phyloP scores from a whole-genome alignment of 2,329 filamentous ascomycete species.

The Xylaria multiplex region DNA sequence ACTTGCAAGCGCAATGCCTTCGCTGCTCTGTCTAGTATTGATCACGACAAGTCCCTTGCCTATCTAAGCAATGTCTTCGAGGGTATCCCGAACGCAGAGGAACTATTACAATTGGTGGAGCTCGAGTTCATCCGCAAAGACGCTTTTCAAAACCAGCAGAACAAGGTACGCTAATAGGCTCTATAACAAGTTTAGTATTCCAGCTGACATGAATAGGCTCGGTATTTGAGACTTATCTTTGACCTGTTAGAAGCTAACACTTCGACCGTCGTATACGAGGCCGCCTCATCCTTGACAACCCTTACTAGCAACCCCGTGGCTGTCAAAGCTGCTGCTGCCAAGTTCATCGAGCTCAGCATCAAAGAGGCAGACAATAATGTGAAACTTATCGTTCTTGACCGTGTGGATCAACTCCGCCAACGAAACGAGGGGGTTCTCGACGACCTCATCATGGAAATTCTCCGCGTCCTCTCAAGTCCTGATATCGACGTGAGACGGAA shows the following conservation, averaged over 20 bases:
- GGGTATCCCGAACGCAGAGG: conserved; percentile 91
- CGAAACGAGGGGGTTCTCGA: conserved; percentile 92
- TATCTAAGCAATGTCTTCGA: conserved; percentile 93
- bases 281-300: conserved; percentile 91
- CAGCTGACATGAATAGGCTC: conserved; percentile 64
- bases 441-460: conserved; percentile 95
- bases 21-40: conserved; percentile 87
- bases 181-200: background rate
- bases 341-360: conserved; percentile 96
- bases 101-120: conserved; percentile 91
- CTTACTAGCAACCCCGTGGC: conserved; percentile 97
- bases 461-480: conserved; percentile 92
- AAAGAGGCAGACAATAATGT: conserved; percentile 99
- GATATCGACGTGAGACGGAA: conserved; percentile 96
- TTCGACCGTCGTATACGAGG: conserved; percentile 97
- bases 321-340: conserved; percentile 93
- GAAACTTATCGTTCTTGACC: conserved; percentile 96
- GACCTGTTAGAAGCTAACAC: conserved; percentile 92
- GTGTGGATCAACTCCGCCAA: conserved; percentile 86
- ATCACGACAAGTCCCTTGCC: conserved; percentile 89
- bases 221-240: conserved; percentile 94
- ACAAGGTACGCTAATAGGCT: conserved; percentile 72
- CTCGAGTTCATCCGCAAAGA: conserved; percentile 98
- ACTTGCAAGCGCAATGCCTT: conserved; percentile 99
- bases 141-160: conserved; percentile 91